Evolutionary conservation across 2,329 filamentous ascomycete genomes (phyloP).

Genomic region (Calonectria henricotiae): DNA sequence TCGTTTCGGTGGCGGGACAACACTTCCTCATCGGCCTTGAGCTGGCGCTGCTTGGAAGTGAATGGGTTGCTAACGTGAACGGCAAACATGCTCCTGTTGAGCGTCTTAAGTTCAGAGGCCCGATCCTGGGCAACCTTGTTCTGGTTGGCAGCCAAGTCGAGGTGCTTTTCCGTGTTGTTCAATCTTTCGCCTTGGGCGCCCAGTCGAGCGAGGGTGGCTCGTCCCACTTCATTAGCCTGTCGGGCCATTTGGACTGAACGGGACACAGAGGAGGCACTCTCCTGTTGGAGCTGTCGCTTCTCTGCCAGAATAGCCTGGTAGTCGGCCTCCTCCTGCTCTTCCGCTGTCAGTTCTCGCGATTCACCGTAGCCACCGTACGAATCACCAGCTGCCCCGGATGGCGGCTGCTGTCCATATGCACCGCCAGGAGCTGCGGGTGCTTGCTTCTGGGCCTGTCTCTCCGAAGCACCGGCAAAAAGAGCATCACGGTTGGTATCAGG

Average conservation of each 20-base stretch:
- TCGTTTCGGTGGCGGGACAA: conserved; percentile 80
- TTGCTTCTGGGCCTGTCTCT: conserved; percentile 65
- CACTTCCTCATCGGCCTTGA: conserved; percentile 77
- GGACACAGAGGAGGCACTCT: conserved; percentile 69
- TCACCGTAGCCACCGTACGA: conserved; percentile 74
- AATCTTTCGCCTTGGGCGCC: conserved; percentile 86
- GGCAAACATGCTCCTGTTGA: conserved; percentile 94
- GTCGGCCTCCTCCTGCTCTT: conserved; percentile 83
- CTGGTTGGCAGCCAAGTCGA: conserved; percentile 85
- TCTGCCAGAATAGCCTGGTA: conserved; percentile 73
- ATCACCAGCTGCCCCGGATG: conserved; percentile 48
- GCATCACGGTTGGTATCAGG: conserved; percentile 74
- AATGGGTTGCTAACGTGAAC: conserved; percentile 86
- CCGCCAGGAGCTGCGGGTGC: conserved; percentile 43
- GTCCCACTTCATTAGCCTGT: conserved; percentile 72
- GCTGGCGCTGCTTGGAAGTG: conserved; percentile 77
- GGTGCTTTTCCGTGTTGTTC: conserved; percentile 86
- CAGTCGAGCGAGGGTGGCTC: conserved; percentile 80
- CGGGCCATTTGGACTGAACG: conserved; percentile 62
- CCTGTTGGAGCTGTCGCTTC: conserved; percentile 81
- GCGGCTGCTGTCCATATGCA: conserved; percentile 48
- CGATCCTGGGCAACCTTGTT: conserved; percentile 85
- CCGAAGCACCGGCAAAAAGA: conserved; percentile 73
- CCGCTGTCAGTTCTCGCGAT: conserved; percentile 84
- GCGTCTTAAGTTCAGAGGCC: conserved; percentile 85